Base-by-base conservation (phyloP, 176 grass and related monocot genomes). In the Oryza brachyantha region DNA sequence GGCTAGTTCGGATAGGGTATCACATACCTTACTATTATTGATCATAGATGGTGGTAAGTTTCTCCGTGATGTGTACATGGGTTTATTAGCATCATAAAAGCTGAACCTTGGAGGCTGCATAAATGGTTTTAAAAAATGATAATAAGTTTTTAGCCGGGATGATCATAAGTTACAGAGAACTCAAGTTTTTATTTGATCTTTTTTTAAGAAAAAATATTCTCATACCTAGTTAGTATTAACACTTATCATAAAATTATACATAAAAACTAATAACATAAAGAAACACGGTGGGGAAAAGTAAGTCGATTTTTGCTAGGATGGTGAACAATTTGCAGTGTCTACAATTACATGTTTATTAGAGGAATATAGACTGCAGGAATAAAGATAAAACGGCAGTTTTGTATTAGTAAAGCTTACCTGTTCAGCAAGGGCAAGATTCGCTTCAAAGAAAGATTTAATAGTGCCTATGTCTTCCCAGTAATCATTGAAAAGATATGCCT, bases 401-500 rank as follows among this genome's bases (percentile, higher is more conserved):
- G 2, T 5, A 62, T 39, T 38, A 75, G 29, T 76, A 82, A 75
- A 26, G 85, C 65, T 55, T 76, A 89, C 96, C 83, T 98, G 77
- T 48, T 87, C 86, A 48, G 88, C 81, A 32, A 98, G 92, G 35
- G 92, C 90, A 84, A 98, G 89, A 66, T 98, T 97, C 63, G 91
- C 94, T 84, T 94, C 94, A 64, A 92, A 94, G 80, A 97, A 97
- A 28, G 94, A 97, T 86, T 86, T 88, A 22, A 94, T 94, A 3
- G 94, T 97, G 19, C 91, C 89, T 61, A 97, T 92, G 50, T 97
- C 94, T 82, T 97, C 94, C 94, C 94, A 97, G 83, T 97, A 97
- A 88, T 92, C 85, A 3, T 97, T 98, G 78, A 98, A 98, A 73
- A 98, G 92, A 84, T 81, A 94, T 34, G 92, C 96, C 96, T 98